Base-by-base conservation (phyloP, 2,329 filamentous ascomycete genomes). In the Scolecobasidium constrictum region DNA sequence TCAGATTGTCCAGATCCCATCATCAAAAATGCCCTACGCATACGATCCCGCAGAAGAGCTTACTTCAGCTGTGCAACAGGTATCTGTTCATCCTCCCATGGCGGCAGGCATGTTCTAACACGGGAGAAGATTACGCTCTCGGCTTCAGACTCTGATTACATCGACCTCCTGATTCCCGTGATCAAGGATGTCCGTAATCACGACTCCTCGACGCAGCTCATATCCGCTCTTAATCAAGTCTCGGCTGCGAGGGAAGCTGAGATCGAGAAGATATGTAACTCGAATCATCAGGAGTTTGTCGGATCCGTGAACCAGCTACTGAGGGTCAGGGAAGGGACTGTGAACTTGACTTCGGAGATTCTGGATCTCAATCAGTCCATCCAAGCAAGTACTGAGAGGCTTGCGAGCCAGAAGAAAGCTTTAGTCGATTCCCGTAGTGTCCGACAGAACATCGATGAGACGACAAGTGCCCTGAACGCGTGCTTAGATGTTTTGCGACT, bases 231-330 rank as follows among this genome's bases (percentile, higher is more conserved):
- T 44, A 77, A 80, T 36, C 78, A 81, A 51, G 93, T 94, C 61
- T 85, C 88, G 23, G 80, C 82, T 51, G 85, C 92, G 37, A 81
- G 88, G 47, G 92, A 98, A 61, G 65, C 76, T 12, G 88, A 96
- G 53, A 96, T 98, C 50, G 92, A 98, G 65, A 78, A 78, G 17
- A 93, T 96, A 53, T 94, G 92, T 53, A 80, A 94, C 54, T 90
- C 85, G 9, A 94, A 95, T 55, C 92, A 98, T 56, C 90, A 96
- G 57, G 92, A 95, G 56, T 98, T 98, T 56, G 81, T 96, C 23
- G 78, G 77, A 50, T 95, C 90, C 0, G 87, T 98, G 51, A 93
- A 92, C 55, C 86, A 93, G 57, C 75, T 98, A n/a, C 83, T 96
- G 52, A 77, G 78, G 46, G 87, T 96, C 40, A 82, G 90, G 42